phyloP scores from a whole-genome alignment of 352 stramenopile species.

The Peronospora belbahrii region DNA sequence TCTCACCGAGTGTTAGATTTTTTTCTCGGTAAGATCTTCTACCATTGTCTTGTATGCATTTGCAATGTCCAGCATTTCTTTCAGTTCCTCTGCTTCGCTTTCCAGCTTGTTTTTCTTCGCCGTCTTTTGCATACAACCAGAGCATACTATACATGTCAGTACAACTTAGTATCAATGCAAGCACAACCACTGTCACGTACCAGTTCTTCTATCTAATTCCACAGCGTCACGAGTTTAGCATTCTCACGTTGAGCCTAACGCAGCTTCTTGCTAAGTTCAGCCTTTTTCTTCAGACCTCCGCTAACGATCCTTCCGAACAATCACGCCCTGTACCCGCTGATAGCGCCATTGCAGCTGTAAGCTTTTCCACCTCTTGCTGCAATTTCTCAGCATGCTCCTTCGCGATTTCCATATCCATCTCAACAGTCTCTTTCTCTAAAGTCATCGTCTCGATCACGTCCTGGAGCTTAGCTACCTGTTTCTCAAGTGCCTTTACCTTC shows the following conservation, averaged over 20 bases:
- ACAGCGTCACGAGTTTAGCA: constrained; percentile 48
- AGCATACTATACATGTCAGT: constrained; percentile 2
- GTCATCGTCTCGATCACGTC: constrained; percentile 82
- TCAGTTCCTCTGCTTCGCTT: constrained; percentile 72
- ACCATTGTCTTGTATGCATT: constrained; percentile 86
- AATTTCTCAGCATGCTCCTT: constrained; percentile 76
- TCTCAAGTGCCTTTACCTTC: constrained; percentile 63
- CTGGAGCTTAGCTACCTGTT: constrained; percentile 61
- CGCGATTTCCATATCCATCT: constrained; percentile 86
- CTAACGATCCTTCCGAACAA: constrained; percentile 28
- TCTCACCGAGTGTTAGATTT: constrained; percentile 77
- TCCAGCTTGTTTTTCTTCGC: constrained; percentile 49
- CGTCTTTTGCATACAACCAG: constrained; percentile 22
- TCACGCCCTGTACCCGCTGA: constrained; percentile 36
- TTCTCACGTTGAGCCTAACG: constrained; percentile 67
- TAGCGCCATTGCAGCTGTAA: constrained; percentile 57
- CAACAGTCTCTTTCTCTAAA: constrained; percentile 81
- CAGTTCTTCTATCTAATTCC: constrained; percentile 67
- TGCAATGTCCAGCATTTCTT: constrained; percentile 78
- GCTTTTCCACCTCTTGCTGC: constrained; percentile 60
- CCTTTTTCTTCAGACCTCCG: constrained; percentile 69
- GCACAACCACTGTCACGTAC: constrained; percentile 20
- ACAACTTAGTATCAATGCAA: not conserved
- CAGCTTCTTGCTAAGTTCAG: constrained; percentile 72
- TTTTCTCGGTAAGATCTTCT: constrained; percentile 84